Base-by-base conservation (phyloP, 768 basidiomycete species). In the Strobilomyces echinocephalus region DNA sequence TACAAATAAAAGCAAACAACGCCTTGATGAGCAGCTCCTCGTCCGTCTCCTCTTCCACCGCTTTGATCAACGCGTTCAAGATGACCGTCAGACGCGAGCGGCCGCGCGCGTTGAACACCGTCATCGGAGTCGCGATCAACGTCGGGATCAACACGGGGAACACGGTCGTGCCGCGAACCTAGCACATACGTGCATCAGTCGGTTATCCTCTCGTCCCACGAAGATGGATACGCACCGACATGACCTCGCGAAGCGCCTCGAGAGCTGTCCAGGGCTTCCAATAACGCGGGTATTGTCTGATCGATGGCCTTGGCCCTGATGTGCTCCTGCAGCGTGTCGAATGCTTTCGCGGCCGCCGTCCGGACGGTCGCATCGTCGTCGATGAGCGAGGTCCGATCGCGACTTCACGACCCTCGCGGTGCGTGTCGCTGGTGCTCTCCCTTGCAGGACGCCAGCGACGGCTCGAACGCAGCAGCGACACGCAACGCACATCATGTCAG, bases 131-230 rank as follows among this genome's bases (percentile, higher is more conserved):
- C 5, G 88, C 82, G 38, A 91, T 94, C 55, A 99, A 76, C 1
- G 95, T 95, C 0, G 95, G 95, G 18, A 87, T 83, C 62, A 87
- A 88, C 5, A 16, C 91, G 85, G 97, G 97, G 90, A 98, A 98
- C 36, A 98, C 94, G 10, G 90, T 93, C 38, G 87, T 79, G 14
- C 95, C 91, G 38, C 95, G 91, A 60, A 97, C 90, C 89, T 94
- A 67, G 43, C 35, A n/a, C n/a, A n/a, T n/a, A 50, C 39, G 43
- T 2, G 4, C 20, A 50, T 60, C 50, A 48, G 50, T 33, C 20
- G 26, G 15, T 49, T 16, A 2, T 8, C 6, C 1, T 24, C 5
- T 1, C 9, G 9, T 26, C 39, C 2, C 1, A 7, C 3, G 5
- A 45, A 16, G 4, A 15, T 16, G 3, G 24, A 11, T 0, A 59